Evolutionary conservation across 2,329 filamentous ascomycete genomes (phyloP).

Genomic region (Setomelanomma holmii): DNA sequence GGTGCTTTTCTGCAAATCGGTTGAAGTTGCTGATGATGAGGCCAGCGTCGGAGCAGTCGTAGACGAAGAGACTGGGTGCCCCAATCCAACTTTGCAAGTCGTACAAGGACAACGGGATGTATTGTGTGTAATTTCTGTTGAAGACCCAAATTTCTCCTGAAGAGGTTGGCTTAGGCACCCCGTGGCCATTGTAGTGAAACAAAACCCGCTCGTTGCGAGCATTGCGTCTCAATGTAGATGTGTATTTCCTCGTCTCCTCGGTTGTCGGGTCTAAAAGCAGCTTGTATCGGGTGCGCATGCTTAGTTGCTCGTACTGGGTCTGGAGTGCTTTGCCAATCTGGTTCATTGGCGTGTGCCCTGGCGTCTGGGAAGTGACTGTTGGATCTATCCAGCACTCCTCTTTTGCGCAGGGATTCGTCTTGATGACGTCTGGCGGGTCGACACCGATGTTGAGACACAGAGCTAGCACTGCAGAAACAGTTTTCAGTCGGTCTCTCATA

Average conservation of each 20-base stretch:
- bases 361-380: slow-evolving; percentile 73
- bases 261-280: slow-evolving; percentile 95
- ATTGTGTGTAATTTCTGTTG: slow-evolving; percentile 98
- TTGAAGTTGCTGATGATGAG: slow-evolving; percentile 96
- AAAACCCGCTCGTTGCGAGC: slow-evolving; percentile 95
- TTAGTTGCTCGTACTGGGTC: slow-evolving; percentile 93
- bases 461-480: slow-evolving; percentile 90
- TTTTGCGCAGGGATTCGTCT: slow-evolving; percentile 91
- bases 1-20: slow-evolving; percentile 92
- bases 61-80: slow-evolving; percentile 94
- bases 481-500: slow-evolving; percentile 95
- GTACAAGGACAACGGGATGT: slow-evolving; percentile 94
- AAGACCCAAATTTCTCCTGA: slow-evolving; percentile 99
- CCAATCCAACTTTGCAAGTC: slow-evolving; percentile 96
- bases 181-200: slow-evolving; percentile 99
- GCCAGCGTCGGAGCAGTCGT: slow-evolving; percentile 95
- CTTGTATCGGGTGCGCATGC: slow-evolving; percentile 95
- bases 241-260: slow-evolving; percentile 97
- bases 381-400: slow-evolving; percentile 98
- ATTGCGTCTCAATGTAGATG: slow-evolving; percentile 85
- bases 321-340: slow-evolving; percentile 97
- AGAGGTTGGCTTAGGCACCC: slow-evolving; percentile 91
- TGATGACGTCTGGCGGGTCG: slow-evolving; percentile 94
- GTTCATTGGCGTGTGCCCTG: slow-evolving; percentile 81
- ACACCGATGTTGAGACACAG: slow-evolving; percentile 98